phyloP scores from a whole-genome alignment of 129 eudicot species.

The Mikania micrantha region DNA sequence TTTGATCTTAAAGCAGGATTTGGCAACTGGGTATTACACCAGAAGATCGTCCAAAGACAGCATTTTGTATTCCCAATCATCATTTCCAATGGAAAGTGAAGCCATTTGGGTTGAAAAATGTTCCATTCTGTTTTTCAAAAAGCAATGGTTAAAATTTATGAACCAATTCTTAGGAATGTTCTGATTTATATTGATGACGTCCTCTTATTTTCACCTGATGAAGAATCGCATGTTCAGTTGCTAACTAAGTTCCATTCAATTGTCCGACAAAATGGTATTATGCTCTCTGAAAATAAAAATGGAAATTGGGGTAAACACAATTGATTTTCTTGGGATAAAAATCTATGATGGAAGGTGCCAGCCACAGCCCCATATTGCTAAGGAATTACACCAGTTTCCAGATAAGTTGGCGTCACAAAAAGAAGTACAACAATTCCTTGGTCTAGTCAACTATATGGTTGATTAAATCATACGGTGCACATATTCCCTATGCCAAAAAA shows the following conservation, averaged over 20 bases:
- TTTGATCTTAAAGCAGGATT: not conserved
- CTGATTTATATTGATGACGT: not conserved
- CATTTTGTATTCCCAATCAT: not conserved
- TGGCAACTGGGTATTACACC: not conserved
- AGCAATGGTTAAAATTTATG: not conserved
- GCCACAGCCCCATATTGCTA: too few relatives aligned
- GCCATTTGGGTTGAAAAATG: not conserved
- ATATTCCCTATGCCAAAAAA: not conserved
- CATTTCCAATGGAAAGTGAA: not conserved
- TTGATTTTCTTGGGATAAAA: too few relatives aligned
- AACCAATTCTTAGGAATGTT: not conserved
- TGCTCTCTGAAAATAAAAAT: too few relatives aligned
- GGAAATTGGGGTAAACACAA: too few relatives aligned
- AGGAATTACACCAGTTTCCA: not conserved
- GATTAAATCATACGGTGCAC: not conserved
- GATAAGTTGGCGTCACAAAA: not conserved
- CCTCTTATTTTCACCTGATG: not conserved
- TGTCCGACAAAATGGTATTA: too few relatives aligned
- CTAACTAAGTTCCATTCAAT: too few relatives aligned
- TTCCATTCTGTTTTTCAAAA: not conserved
- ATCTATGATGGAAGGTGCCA: too few relatives aligned
- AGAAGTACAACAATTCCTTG: not conserved
- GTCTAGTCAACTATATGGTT: not conserved
- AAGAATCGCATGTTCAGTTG: not conserved
- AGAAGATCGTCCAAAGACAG: not conserved